Evolutionary conservation across 2,329 filamentous ascomycete species (phyloP).

Genomic region (Ophiognomonia clavigignenti-juglandacearum): DNA sequence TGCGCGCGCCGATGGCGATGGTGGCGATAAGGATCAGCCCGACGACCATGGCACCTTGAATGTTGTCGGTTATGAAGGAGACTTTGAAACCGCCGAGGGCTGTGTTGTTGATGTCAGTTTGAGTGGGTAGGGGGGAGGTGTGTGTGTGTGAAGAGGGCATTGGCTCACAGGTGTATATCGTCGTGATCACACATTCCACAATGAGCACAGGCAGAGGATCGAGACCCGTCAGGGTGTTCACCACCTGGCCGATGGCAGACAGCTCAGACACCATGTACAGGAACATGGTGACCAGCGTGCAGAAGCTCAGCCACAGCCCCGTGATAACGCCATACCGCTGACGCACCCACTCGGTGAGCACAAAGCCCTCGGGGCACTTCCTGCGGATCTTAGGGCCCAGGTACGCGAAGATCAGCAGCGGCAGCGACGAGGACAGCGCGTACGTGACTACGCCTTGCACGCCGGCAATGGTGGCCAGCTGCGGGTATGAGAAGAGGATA

Average conservation of each 20-base stretch:
- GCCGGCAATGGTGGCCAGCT: constrained; percentile 73
- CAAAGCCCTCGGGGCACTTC: constrained; percentile 79
- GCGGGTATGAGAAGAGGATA: constrained; percentile 77
- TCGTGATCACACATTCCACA: constrained; percentile 72
- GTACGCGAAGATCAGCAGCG: constrained; percentile 68
- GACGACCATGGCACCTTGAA: constrained; percentile 75
- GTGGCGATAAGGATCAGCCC: constrained; percentile 70
- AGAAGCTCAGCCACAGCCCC: constrained; percentile 68
- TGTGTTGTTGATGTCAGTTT: constrained; percentile 28
- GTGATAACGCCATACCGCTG: constrained; percentile 68
- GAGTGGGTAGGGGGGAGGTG: no score
- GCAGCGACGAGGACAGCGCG: constrained; percentile 65
- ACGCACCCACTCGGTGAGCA: constrained; percentile 78
- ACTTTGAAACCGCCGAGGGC: constrained; percentile 78
- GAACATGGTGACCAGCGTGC: constrained; percentile 78
- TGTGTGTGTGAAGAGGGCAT: background rate
- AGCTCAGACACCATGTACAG: constrained; percentile 84
- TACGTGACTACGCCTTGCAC: constrained; percentile 77
- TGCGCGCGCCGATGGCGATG: constrained; percentile 72
- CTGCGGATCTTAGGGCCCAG: constrained; percentile 73
- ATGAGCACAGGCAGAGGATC: constrained; percentile 72
- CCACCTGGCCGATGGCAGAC: constrained; percentile 74
- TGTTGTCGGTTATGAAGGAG: constrained; percentile 78
- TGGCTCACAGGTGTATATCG: constrained; percentile 71
- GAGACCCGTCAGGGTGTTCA: constrained; percentile 68